Evolutionary conservation across 2,329 filamentous ascomycete species (phyloP), one percentile per base, ranked within the genome.

Genomic region (Botrytis pseudocinerea): DNA sequence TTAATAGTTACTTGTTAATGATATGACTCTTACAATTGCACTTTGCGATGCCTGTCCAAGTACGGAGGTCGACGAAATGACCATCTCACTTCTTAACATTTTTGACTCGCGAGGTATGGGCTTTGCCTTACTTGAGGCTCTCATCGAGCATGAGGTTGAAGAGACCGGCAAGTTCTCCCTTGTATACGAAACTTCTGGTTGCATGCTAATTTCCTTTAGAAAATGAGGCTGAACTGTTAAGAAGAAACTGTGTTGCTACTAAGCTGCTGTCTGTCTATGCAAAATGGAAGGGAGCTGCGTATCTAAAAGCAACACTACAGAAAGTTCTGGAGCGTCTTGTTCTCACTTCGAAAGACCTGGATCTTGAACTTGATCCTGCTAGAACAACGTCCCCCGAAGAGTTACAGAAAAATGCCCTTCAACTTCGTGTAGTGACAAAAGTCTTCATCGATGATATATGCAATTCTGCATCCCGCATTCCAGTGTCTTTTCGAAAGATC

Each of bases 381-480:
- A 85, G 89, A 73, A 87, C 91, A 4, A 82, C 82, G 51, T 89
- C 88, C 0, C 82, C 84, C 1, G 90, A 92, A 76, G 90, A 92
- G 76, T 82, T 92, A 4, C 84, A 90, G 77, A 90, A 89, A 78
- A 92, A 92, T 78, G 89, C 89, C 4, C 80, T 90, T 22, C 90
- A 92, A 78, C 84, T 92, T 60, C 86, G 88, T 70, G 88, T 91
- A 48, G 89, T 92, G 14, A 89, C 90, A 1, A 91, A 91, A 77
- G 89, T 92, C 8, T 92, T 92, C 77, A 91, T 92, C 71, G 90
- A 92, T 71, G 89, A 91, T 76, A 92, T 92, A 32, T 90, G 89
- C 76, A 87, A 87, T 65, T 92, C 90, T 2, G 85, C 88, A 7
- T 80, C 85, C 16, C 88, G 84, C 76, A 91, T 92, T 57, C 91